Evolutionary conservation across 2,329 filamentous ascomycete genomes (phyloP), one percentile per base, ranked within the genome.

Genomic region (Orbilia brochopaga): DNA sequence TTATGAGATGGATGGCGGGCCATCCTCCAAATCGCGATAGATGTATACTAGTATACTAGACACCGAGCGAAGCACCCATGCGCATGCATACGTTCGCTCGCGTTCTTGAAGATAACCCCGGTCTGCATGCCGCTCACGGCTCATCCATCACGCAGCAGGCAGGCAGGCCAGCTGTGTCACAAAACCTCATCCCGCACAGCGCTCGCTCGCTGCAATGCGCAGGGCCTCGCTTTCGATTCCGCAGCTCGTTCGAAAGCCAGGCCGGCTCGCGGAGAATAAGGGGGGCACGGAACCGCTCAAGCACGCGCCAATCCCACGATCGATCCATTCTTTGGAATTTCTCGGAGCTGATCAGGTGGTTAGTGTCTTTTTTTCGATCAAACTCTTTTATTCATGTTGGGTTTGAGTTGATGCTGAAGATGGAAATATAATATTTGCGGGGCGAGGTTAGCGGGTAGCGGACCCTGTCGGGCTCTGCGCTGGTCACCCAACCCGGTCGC

Each of bases 401-500:
- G n/a, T 72, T 54, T 48, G 56, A 32, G 53, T 60, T 56, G 67
- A 72, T 60, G 55, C 60, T 65, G 60, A 60, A 61, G 60, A 65
- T 58, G 67, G 55, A 70, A 64, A 32, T 32, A 8, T 32, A 4
- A 3, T 3, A 32, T 3, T 32, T 8, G 27, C 8, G 27, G 27
- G 27, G 27, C 27, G 44, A 21, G 46, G n/a, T 37, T n/a, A 19
- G 37, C 48, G 40, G 51, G 15, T 56, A 27, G 17, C 46, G 23
- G 51, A 63, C 66, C 67, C 55, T 70, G 66, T 65, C 60, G 59
- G 32, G 60, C 44, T 50, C 60, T 46, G 15, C 23, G 53, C 60
- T 65, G 64, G 67, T 72, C 67, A 61, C 66, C 59, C 59, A 72
- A 72, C 60, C 67, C 57, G 21, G 55, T 65, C 58, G 23, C 51